Percentiles rank a stretch among this genome's conserved stretches.
These are phyloP conservation scores for Periglandula ipomoeae DNA, from an alignment of 2,329 filamentous ascomycete species.

Conservation along the genomic window DNA sequence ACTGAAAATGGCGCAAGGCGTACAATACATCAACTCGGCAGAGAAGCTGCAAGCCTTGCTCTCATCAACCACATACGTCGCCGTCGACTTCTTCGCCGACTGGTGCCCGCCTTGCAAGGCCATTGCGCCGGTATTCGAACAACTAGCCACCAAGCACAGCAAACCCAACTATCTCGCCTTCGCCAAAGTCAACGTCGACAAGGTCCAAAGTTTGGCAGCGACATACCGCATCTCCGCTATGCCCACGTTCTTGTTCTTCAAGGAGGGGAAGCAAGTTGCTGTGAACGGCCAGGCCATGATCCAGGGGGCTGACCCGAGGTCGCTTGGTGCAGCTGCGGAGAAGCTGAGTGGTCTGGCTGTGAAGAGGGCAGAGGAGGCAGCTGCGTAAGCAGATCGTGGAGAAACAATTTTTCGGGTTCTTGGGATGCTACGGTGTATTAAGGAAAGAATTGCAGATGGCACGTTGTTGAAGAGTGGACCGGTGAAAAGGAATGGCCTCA, in stretches of 20 bases:
- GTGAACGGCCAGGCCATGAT: slow-evolving; percentile 23
- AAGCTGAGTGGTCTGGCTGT: slow-evolving; percentile 27
- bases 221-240: slow-evolving; percentile 79
- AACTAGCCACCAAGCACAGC: slow-evolving; percentile 23
- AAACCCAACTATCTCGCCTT: slow-evolving; percentile 14
- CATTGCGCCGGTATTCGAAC: slow-evolving; percentile 44
- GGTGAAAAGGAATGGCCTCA: background rate
- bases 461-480: too few relatives aligned
- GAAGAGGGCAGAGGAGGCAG: slow-evolving; percentile 18
- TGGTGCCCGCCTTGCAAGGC: slow-evolving; percentile 43
- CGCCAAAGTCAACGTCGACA: slow-evolving; percentile 15
- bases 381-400: background rate
- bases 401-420: too few relatives aligned
- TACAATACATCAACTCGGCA: slow-evolving; percentile 21
- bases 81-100: slow-evolving; percentile 40
- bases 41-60: slow-evolving; percentile 29
- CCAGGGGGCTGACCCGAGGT: slow-evolving; percentile 23
- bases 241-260: slow-evolving; percentile 89
- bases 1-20: slow-evolving; percentile 6
- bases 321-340: slow-evolving; percentile 25
- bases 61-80: slow-evolving; percentile 29
- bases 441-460: too few relatives aligned
- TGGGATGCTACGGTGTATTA: too few relatives aligned
- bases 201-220: slow-evolving; percentile 33
- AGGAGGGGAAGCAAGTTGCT: slow-evolving; percentile 46